phyloP scores from a whole-genome alignment of 75 land plant species.

The Pinus tabuliformis region DNA sequence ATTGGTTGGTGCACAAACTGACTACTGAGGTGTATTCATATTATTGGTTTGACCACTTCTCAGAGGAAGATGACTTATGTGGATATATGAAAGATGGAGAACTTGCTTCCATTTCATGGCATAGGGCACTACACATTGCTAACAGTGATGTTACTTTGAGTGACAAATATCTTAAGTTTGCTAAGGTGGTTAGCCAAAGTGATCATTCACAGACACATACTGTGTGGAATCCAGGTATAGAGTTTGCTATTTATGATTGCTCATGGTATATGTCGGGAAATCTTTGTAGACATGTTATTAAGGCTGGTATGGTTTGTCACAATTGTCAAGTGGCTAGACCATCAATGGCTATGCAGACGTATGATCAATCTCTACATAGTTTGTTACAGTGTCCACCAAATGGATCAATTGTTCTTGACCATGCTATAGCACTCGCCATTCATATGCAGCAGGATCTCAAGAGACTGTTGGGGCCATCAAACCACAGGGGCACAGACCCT shows the following conservation, averaged over 20 bases:
- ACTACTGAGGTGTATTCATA: slow-evolving; percentile 70
- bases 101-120: slow-evolving; percentile 61
- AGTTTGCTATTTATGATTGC: slow-evolving; percentile 70
- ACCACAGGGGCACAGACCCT: neutral
- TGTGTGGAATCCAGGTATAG: slow-evolving; percentile 66
- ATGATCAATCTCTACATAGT: slow-evolving; percentile 29
- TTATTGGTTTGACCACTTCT: slow-evolving; percentile 72
- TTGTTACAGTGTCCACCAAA: slow-evolving; percentile 38
- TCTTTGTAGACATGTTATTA: slow-evolving; percentile 66
- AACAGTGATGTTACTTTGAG: slow-evolving; percentile 53
- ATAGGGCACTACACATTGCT: slow-evolving; percentile 48
- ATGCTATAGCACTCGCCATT: slow-evolving; percentile 58
- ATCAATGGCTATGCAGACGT: slow-evolving; percentile 39
- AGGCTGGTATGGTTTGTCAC: slow-evolving; percentile 34
- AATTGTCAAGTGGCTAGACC: slow-evolving; percentile 22
- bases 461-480: slow-evolving; percentile 8
- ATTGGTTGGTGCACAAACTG: slow-evolving; percentile 82
- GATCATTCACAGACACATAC: slow-evolving; percentile 21
- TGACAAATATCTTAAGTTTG: slow-evolving; percentile 24
- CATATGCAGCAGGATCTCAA: slow-evolving; percentile 37
- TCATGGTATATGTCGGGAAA: slow-evolving; percentile 66
- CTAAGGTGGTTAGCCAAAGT: slow-evolving; percentile 39
- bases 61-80: slow-evolving; percentile 51
- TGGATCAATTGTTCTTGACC: slow-evolving; percentile 67
- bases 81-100: slow-evolving; percentile 58